These are phyloP conservation scores for Vitis rupestris DNA, from an alignment of 164 flowering plant species.

Conservation along the genomic window DNA sequence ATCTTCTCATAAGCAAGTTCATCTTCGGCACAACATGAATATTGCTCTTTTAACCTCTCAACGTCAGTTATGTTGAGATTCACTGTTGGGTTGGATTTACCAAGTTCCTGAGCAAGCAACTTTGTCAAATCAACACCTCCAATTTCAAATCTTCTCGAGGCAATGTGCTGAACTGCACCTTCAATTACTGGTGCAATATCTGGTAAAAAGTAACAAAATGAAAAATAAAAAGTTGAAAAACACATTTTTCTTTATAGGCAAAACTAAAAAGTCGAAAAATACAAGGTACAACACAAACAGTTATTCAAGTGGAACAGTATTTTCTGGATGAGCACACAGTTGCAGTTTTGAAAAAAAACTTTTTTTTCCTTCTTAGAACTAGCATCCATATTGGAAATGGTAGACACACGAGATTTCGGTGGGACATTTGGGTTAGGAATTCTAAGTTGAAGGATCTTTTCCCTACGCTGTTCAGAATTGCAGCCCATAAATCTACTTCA, in stretches of 20 bases:
- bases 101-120: constrained; percentile 74
- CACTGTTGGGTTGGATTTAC: constrained; percentile 69
- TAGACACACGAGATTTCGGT: too few relatives aligned
- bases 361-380: too few relatives aligned
- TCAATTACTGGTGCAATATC: constrained; percentile 99
- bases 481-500: too few relatives aligned
- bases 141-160: constrained; percentile 87
- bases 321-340: constrained; percentile 1
- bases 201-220: constrained; percentile 32
- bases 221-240: neutral
- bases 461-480: too few relatives aligned
- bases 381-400: too few relatives aligned
- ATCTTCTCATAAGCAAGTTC: constrained; percentile 61
- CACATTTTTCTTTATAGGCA: neutral
- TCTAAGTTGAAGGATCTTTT: too few relatives aligned
- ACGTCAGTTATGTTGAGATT: constrained; percentile 61
- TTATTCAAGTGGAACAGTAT: neutral
- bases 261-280: too few relatives aligned
- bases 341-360: neutral
- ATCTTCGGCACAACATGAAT: constrained; percentile 90
- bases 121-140: constrained; percentile 92
- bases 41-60: constrained; percentile 83
- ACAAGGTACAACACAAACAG: neutral
- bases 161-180: constrained; percentile 99
- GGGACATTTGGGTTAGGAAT: too few relatives aligned